Conservation (phyloP, 352 stramenopile genomes). For the Phytophthora pisi region DNA sequence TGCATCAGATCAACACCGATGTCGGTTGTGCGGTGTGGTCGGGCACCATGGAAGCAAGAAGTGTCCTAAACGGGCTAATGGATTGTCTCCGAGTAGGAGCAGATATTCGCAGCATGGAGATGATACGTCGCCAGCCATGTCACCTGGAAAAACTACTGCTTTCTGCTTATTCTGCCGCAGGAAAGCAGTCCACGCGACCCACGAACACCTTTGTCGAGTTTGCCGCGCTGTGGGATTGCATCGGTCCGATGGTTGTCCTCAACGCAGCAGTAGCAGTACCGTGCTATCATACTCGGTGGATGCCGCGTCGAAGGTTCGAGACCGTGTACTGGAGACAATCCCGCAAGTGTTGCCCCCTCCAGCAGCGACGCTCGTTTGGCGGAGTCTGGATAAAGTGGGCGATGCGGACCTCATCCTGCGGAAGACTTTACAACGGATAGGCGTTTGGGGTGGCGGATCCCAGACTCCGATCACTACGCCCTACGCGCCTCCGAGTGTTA, state of each 20-base stretch:
- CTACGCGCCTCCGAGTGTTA: conserved; percentile 43
- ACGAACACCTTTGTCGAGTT: conserved; percentile 66
- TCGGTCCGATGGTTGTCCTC: conserved; percentile 63
- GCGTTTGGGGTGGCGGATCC: conserved; percentile 81
- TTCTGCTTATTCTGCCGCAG: conserved; percentile 74
- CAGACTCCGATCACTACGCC: conserved; percentile 85
- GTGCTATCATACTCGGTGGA: conserved; percentile 74
- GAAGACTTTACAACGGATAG: conserved; percentile 70
- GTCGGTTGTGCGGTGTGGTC: conserved; percentile 61
- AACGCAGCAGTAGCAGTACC: conserved; percentile 40
- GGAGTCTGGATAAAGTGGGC: conserved; percentile 76
- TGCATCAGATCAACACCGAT: conserved; percentile 66
- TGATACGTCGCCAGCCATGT: conserved; percentile 25
- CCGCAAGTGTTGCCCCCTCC: conserved; percentile 57
- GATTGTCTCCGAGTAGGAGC: conserved; percentile 10
- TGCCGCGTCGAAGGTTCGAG: conserved; percentile 67
- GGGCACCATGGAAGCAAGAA: conserved; percentile 72
- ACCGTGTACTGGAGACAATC: conserved; percentile 62
- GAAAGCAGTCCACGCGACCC: conserved; percentile 53
- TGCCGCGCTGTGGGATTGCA: conserved; percentile 61
- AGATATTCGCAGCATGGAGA: conserved; percentile 28
- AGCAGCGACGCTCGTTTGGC: conserved; percentile 53
- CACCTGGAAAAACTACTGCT: conserved; percentile 16
- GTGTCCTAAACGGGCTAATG: conserved; percentile 40
- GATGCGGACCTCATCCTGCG: conserved; percentile 76